Conservation (phyloP, 164 flowering plant genomes). For the Vitis riparia region DNA sequence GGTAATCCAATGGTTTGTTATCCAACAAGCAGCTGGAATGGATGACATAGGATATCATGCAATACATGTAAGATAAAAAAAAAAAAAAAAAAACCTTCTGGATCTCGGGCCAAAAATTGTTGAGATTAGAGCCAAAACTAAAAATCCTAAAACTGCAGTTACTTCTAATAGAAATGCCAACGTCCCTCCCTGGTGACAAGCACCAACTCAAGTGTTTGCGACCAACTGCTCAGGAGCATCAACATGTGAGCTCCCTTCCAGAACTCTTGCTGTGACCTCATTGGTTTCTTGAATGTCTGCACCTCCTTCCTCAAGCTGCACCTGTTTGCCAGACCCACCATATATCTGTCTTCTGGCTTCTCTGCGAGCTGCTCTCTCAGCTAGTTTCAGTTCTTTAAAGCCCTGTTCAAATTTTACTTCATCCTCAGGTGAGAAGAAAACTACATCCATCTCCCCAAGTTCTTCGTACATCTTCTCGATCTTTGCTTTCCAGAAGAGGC, state of each 20-base stretch:
- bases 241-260: conserved; percentile 11
- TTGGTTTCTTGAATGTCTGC: conserved; percentile 1
- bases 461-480: conserved; percentile 65
- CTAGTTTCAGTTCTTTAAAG: conserved; percentile 37
- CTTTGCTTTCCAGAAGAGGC: conserved; percentile 68
- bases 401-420: conserved; percentile 50
- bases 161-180: too few species aligned
- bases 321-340: conserved; percentile 27
- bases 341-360: conserved; percentile 40
- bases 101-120: too few species aligned
- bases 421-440: conserved; percentile 58
- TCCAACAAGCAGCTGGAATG: too few species aligned
- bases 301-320: conserved; percentile 19
- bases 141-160: too few species aligned
- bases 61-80: too few species aligned
- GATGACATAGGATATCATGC: too few species aligned
- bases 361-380: conserved; percentile 35
- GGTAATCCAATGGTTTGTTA: too few species aligned
- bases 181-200: too few species aligned
- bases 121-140: too few species aligned
- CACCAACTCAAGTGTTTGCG: background rate
- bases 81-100: too few species aligned
- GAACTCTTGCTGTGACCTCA: conserved; percentile 4
- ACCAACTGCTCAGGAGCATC: background rate
- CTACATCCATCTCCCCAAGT: conserved; percentile 52